Evolutionary conservation across 2,329 filamentous ascomycete species (phyloP), one percentile per base, ranked within the genome.

Genomic region (Fusarium solani-melongenae): DNA sequence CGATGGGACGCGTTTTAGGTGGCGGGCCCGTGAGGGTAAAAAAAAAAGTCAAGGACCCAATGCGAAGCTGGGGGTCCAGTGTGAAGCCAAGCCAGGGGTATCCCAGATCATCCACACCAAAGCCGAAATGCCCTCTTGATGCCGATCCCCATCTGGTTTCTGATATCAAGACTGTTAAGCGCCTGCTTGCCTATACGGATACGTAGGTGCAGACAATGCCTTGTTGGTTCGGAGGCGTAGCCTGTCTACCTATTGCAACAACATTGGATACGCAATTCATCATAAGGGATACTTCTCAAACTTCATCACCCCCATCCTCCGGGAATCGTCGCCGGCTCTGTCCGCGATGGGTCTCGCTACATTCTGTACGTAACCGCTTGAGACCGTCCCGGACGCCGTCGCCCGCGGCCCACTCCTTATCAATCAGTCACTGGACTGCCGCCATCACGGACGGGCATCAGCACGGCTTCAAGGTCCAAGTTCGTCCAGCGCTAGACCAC

Each of bases 351-450:
- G n/a, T 24, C n/a, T 41, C 34, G 27, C 1, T 41, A 59, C 41
- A n/a, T 41, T 55, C 61, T 44, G 61, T 63, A 63, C 70, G 71
- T 73, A 73, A 73, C 33, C 62, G 59, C 51, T 59, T 27, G n/a
- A 38, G 38, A 20, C 29, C 10, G 39, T 60, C 58, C 41, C 51
- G 65, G 44, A 57, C 49, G 53, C 61, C 44, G 51, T 22, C 24
- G 24, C 39, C 57, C 55, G 36, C 14, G 57, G 49, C 49, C 71
- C 67, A 63, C 66, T 55, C 66, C 71, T 77, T 77, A 77, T 77
- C 75, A 77, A 77, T 77, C 75, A 76, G 75, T 70, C 31, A 69
- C 49, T 49, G 58, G 36, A 22, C 44, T 67, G 73, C 63, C 58
- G 55, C 68, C 70, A 68, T 72, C 70, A 72, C 73, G 51, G 51